phyloP scores from a whole-genome alignment of 257 asterid species.

The Coffea canephora region DNA sequence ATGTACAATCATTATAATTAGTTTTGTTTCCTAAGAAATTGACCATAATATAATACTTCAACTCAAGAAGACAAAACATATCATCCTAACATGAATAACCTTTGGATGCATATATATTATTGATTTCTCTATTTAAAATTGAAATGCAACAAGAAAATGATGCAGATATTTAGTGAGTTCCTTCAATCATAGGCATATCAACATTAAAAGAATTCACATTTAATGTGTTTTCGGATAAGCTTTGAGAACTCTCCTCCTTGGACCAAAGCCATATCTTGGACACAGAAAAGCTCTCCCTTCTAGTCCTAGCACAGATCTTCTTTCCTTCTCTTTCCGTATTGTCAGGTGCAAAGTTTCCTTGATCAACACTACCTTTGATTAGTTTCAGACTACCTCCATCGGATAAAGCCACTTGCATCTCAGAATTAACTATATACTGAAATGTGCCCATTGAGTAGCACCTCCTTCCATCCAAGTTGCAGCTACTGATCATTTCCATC shows the following conservation, averaged over 20 bases:
- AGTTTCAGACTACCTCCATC: neutral
- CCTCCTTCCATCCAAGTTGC: conserved; percentile 56
- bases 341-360: conserved; percentile 11
- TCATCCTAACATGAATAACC: neutral
- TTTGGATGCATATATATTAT: neutral
- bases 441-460: conserved; percentile 71
- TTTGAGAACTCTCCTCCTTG: conserved; percentile 36
- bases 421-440: conserved; percentile 44
- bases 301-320: conserved; percentile 39
- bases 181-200: conserved; percentile 22
- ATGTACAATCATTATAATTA: no score
- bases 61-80: neutral
- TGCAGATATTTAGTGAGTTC: conserved; percentile 30
- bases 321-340: conserved; percentile 36
- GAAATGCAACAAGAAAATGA: neutral
- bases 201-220: conserved; percentile 13
- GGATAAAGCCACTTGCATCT: conserved; percentile 43
- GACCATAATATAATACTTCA: neutral
- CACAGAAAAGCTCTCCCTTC: conserved; percentile 66
- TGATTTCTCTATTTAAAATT: neutral
- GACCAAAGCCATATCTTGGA: conserved; percentile 80
- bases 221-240: conserved; percentile 25
- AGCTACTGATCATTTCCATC: conserved; percentile 24
- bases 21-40: no score
- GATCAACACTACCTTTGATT: conserved; percentile 5